Evolutionary conservation across 208 protist species (phyloP).

Genomic region (Leishmania guyanensis): DNA sequence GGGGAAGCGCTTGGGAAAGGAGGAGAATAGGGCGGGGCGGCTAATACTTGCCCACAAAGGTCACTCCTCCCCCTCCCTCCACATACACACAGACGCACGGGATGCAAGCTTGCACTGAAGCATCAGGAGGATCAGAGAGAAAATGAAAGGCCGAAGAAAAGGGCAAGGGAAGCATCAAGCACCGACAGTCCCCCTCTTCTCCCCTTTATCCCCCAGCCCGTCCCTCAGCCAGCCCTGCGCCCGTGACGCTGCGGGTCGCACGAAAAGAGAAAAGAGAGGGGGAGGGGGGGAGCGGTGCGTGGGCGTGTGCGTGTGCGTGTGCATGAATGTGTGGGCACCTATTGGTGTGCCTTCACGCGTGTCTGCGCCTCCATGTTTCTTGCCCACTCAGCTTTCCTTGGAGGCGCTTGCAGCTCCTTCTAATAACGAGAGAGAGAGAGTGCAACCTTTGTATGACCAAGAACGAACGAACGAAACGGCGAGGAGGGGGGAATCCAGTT

Average conservation of each 20-base stretch:
- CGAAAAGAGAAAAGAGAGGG: background rate
- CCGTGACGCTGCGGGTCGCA: background rate
- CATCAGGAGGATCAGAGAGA: background rate
- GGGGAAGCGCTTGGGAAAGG: background rate
- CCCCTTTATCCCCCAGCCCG: background rate
- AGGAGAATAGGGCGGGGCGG: background rate
- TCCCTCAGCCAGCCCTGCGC: background rate
- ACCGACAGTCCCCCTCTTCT: background rate
- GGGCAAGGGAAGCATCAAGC: background rate
- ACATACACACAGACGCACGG: background rate
- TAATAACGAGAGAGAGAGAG: background rate
- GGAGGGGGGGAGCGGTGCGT: background rate
- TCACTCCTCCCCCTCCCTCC: background rate
- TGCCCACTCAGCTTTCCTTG: background rate
- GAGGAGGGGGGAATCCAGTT: no score
- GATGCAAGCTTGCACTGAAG: background rate
- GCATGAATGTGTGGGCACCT: background rate
- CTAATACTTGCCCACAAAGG: background rate
- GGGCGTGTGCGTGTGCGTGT: background rate
- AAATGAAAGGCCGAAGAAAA: background rate
- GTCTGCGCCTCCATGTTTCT: background rate
- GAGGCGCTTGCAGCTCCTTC: background rate
- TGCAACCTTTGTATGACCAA: background rate
- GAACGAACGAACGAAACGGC: no score
- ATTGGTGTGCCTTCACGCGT: background rate